Conservation (phyloP, 1,284 basidiomycete genomes). For the Golubevia sp. region DNA sequence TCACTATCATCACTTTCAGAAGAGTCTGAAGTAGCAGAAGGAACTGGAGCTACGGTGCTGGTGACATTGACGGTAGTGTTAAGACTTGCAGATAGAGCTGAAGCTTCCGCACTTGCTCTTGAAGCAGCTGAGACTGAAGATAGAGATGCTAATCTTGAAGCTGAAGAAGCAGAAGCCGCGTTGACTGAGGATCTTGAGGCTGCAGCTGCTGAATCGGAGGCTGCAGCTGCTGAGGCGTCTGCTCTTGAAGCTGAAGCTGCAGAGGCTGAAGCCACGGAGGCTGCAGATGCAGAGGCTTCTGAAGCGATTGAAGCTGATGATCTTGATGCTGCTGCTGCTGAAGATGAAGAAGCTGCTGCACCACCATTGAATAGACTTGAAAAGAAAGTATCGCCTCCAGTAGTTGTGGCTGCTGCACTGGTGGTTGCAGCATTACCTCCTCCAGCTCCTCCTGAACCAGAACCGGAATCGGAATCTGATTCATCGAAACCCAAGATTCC, state of each 20-base stretch:
- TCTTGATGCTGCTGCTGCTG: conserved; percentile 11
- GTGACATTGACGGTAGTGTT: conserved; percentile 8
- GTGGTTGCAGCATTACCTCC: too few species aligned
- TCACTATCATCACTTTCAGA: not conserved
- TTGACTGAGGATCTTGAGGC: not conserved
- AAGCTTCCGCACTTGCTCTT: not conserved
- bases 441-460: not conserved
- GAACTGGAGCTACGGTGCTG: not conserved
- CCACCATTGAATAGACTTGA: not conserved
- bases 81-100: conserved; percentile 13
- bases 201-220: not conserved
- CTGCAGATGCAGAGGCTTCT: conserved; percentile 1
- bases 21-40: not conserved
- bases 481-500: not conserved
- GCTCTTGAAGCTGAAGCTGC: conserved; percentile 7
- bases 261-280: conserved; percentile 1
- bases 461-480: not conserved
- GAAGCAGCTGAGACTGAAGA: not conserved
- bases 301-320: conserved; percentile 12
- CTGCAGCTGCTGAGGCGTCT: not conserved
- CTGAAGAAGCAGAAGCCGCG: conserved; percentile 18
- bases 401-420: not conserved
- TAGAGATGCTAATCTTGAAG: conserved; percentile 4
- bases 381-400: not conserved
- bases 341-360: conserved; percentile 8